A percentile compares a stretch with the other conserved stretches of the same genome.
Conservation (phyloP, 75 land plant genomes). For the Cupressus sempervirens region DNA sequence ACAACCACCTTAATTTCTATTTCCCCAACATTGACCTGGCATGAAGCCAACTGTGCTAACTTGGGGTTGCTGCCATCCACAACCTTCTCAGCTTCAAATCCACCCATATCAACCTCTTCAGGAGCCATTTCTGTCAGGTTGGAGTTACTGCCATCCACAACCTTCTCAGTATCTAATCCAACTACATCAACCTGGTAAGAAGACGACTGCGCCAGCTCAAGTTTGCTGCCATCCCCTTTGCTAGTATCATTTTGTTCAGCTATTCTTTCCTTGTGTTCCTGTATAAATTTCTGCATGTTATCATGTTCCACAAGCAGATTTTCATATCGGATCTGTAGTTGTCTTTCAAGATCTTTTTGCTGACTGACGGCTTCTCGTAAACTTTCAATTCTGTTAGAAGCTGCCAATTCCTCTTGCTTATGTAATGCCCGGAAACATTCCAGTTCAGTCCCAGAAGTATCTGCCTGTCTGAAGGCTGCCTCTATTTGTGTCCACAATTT, state of each 20-base stretch:
- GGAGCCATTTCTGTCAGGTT: not conserved
- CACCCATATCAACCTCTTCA: not conserved
- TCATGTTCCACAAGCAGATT: slow-evolving; percentile 59
- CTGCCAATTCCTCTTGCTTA: slow-evolving; percentile 81
- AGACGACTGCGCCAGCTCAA: not conserved
- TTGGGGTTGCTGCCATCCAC: not conserved
- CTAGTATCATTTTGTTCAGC: not conserved
- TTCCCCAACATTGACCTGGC: not conserved
- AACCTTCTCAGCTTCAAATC: not conserved
- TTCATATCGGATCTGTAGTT: slow-evolving; percentile 69
- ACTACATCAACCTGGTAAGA: not conserved
- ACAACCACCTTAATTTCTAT: not conserved
- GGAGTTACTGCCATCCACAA: not conserved
- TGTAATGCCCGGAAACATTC: slow-evolving; percentile 80
- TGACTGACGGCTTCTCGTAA: slow-evolving; percentile 69
- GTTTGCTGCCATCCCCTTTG: not conserved
- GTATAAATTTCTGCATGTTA: slow-evolving; percentile 35
- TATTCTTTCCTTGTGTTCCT: slow-evolving; percentile 29
- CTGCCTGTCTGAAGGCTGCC: slow-evolving; percentile 70
- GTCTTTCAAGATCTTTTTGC: slow-evolving; percentile 74
- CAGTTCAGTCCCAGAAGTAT: slow-evolving; percentile 80
- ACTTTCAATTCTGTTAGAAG: slow-evolving; percentile 58
- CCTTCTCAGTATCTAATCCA: not conserved
- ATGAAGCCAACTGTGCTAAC: not conserved
- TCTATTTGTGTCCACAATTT: slow-evolving; percentile 76